Conservation (phyloP, 768 basidiomycete species). For the Tephrocybe sp. region DNA sequence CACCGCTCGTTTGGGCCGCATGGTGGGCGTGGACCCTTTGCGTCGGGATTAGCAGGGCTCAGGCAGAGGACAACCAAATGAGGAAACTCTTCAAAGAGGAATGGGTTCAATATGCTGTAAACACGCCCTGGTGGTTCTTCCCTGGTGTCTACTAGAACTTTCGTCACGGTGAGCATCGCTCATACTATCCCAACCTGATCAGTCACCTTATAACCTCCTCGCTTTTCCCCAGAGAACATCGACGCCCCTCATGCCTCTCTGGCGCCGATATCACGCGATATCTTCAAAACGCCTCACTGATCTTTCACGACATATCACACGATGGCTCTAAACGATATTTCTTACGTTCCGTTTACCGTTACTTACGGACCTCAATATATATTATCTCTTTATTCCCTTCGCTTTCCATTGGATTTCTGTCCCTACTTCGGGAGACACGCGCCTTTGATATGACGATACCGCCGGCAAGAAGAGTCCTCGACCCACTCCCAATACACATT, state of each 20-base stretch:
- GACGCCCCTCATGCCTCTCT: neutral
- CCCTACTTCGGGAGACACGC: no score
- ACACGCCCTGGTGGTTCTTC: slow-evolving; percentile 45
- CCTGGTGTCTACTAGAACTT: slow-evolving; percentile 35
- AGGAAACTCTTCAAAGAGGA: slow-evolving; percentile 38
- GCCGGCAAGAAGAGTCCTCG: no score
- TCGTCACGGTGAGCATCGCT: neutral
- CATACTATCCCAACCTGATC: no score
- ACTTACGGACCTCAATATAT: slow-evolving; percentile 2
- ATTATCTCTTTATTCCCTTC: slow-evolving; percentile 4
- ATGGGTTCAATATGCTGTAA: slow-evolving; percentile 43
- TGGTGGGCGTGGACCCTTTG: slow-evolving; percentile 46
- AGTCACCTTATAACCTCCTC: neutral
- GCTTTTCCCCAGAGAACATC: neutral
- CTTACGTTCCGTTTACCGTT: slow-evolving; percentile 2
- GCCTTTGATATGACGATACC: no score
- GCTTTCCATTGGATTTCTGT: slow-evolving; percentile 3
- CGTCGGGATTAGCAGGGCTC: slow-evolving; percentile 41
- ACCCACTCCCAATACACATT: no score
- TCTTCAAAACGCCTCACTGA: slow-evolving; percentile 5
- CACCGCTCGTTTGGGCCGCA: slow-evolving; percentile 24
- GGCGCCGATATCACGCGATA: neutral
- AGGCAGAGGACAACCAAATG: slow-evolving; percentile 48
- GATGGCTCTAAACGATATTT: neutral
- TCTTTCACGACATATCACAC: slow-evolving; percentile 4